Percentiles rank a stretch among this genome's conserved stretches.
Evolutionary conservation across 208 protist genomes (phyloP).

Genomic region (Trypanosoma caninum): DNA sequence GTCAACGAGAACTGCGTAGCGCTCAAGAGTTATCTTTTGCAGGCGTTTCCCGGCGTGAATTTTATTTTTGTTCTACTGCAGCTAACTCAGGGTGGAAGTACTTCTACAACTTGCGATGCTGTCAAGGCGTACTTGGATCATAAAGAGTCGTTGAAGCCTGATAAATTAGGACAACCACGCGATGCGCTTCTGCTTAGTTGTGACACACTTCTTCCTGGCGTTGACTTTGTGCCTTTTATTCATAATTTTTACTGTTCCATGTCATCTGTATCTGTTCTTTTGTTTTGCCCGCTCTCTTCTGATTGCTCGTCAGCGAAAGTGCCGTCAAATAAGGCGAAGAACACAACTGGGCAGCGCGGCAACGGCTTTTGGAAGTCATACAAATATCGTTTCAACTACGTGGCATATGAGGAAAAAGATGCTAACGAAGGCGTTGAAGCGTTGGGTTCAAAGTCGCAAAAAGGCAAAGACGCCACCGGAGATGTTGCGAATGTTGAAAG

Average conservation of each 20-base stretch:
- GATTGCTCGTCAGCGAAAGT: neutral
- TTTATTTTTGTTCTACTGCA: slow-evolving; percentile 74
- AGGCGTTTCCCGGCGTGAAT: slow-evolving; percentile 45
- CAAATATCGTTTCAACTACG: slow-evolving; percentile 46
- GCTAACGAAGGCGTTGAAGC: slow-evolving; percentile 7
- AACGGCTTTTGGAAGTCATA: slow-evolving; percentile 32
- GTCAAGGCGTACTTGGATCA: slow-evolving; percentile 66
- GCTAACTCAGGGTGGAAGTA: slow-evolving; percentile 37
- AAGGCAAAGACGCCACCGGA: neutral
- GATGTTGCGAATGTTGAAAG: slow-evolving; percentile 24
- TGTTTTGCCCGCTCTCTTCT: slow-evolving; percentile 47
- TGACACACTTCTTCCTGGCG: slow-evolving; percentile 74
- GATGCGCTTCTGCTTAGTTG: slow-evolving; percentile 77
- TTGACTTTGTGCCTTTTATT: slow-evolving; percentile 70
- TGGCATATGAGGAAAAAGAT: slow-evolving; percentile 60
- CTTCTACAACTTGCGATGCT: slow-evolving; percentile 71
- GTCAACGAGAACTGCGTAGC: slow-evolving; percentile 60
- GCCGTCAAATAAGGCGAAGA: slow-evolving; percentile 8
- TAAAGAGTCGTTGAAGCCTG: slow-evolving; percentile 59
- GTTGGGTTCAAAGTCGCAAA: neutral
- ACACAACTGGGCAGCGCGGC: slow-evolving; percentile 11
- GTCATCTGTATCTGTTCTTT: slow-evolving; percentile 56
- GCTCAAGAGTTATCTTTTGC: slow-evolving; percentile 58
- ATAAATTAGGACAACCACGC: slow-evolving; percentile 26
- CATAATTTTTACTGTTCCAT: slow-evolving; percentile 70